Evolutionary conservation across 768 basidiomycete genomes (phyloP), one percentile per base, ranked within the genome.

Genomic region (Rhodotorula taiwanensis): DNA sequence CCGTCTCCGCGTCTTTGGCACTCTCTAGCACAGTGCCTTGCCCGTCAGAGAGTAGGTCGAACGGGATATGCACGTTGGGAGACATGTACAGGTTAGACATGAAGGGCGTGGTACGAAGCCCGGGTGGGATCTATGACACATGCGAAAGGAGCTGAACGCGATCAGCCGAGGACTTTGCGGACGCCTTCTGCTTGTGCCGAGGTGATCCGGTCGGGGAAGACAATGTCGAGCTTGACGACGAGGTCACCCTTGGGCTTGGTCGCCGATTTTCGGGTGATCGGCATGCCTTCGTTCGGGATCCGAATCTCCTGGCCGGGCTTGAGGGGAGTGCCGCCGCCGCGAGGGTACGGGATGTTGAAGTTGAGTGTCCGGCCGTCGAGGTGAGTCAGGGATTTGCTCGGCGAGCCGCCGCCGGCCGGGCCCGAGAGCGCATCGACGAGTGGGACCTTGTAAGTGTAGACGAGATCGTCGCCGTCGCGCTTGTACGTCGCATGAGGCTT

Each of bases 271-370:
- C 88, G 92, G 60, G 90, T 81, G 51, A 92, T 84, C 4, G 93
- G 92, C 89, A 93, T 91, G 13, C 91, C 91, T 75, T 95, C 90
- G 3, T 84, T 86, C 4, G 78, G 51, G 5, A 95, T 75, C 31
- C 78, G 81, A 25, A 83, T 87, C 75, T 86, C 81, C 76, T 85
- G 83, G 11, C 84, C 86, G 2, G 89, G 88, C 72, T 86, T 89
- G 34, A 93, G 79, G 18, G 89, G 75, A 4, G 84, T 84, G 11
- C 75, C 70, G 23, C 70, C 71, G 14, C 52, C 75, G 66, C 74
- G 61, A 21, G 76, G 77, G 54, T 73, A 67, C 0, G 94, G 92
- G 0, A 84, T 73, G 0, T 83, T 72, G 3, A 89, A 80, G 67
- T 85, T 84, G 62, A 92, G 70, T 74, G 81, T 85, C 62, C 89